phyloP scores from a whole-genome alignment of 1,139 yeast species.

The Yamadazyma trypodendri region DNA sequence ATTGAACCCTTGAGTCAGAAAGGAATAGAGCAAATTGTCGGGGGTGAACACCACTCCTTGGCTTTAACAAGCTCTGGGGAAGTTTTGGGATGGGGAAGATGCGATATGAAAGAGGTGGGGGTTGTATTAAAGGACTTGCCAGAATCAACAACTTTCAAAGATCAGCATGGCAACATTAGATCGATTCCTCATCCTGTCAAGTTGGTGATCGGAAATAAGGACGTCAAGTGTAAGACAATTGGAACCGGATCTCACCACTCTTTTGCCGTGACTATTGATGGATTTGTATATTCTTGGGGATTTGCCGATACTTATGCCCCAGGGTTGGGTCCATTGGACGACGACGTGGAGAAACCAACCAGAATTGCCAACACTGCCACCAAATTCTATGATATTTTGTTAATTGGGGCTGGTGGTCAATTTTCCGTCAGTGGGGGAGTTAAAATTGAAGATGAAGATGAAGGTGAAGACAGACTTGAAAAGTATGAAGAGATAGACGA shows the following conservation, averaged over 20 bases:
- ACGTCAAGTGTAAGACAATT: constrained; percentile 53
- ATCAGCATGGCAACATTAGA: constrained; percentile 77
- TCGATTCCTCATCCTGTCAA: constrained; percentile 86
- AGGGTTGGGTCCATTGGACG: constrained; percentile 91
- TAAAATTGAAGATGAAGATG: constrained; percentile 59
- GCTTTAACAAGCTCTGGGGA: constrained; percentile 73
- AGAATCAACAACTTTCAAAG: constrained; percentile 61
- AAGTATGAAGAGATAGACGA: constrained; percentile 46
- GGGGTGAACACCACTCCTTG: constrained; percentile 93
- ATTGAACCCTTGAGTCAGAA: constrained; percentile 59
- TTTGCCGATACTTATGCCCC: constrained; percentile 95
- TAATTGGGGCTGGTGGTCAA: constrained; percentile 93
- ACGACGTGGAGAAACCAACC: constrained; percentile 83
- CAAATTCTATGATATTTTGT: constrained; percentile 62
- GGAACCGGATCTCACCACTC: constrained; percentile 94
- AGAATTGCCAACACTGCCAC: constrained; percentile 93
- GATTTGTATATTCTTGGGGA: constrained; percentile 93
- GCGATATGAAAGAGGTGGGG: constrained; percentile 92
- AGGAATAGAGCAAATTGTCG: constrained; percentile 64
- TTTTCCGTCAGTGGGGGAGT: constrained; percentile 85
- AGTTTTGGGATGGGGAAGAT: constrained; percentile 83
- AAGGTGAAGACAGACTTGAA: constrained; percentile 57
- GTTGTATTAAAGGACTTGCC: constrained; percentile 62
- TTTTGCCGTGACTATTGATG: constrained; percentile 79
- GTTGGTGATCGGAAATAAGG: constrained; percentile 29